Conservation (phyloP, 257 asterid species). For the Ehretia macrophylla region DNA sequence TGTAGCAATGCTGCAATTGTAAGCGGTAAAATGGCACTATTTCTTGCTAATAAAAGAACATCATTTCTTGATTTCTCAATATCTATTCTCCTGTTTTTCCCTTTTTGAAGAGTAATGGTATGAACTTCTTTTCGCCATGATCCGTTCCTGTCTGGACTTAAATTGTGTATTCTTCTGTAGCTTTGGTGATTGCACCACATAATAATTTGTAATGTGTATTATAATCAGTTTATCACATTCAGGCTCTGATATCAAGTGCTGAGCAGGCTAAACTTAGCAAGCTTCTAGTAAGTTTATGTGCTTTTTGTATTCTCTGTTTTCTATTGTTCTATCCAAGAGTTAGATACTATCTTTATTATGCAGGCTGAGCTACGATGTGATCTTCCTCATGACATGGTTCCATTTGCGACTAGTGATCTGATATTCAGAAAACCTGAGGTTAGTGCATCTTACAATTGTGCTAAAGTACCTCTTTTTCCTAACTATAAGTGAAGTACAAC, state of each 20-base stretch:
- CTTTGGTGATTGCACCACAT: neutral
- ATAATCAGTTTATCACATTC: slow-evolving; percentile 21
- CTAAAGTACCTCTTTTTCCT: neutral
- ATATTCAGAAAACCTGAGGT: slow-evolving; percentile 80
- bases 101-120: neutral
- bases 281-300: slow-evolving; percentile 43
- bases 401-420: slow-evolving; percentile 67
- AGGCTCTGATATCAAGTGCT: slow-evolving; percentile 68
- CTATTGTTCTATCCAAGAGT: neutral
- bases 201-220: slow-evolving; percentile 1
- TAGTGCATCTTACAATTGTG: slow-evolving; percentile 17
- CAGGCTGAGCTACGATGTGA: slow-evolving; percentile 90
- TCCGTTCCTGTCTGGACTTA: neutral
- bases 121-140: neutral
- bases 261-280: slow-evolving; percentile 95
- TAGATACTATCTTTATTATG: slow-evolving; percentile 19
- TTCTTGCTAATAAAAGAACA: too few species aligned
- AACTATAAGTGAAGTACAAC: neutral
- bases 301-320: neutral
- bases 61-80: neutral
- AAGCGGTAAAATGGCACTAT: too few species aligned
- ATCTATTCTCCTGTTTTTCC: neutral
- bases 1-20: too few species aligned
- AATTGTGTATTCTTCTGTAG: neutral
- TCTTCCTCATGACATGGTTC: slow-evolving; percentile 95